Evolutionary conservation across 2,329 filamentous ascomycete species (phyloP).

Genomic region (Tolypocladium cylindrosporum): DNA sequence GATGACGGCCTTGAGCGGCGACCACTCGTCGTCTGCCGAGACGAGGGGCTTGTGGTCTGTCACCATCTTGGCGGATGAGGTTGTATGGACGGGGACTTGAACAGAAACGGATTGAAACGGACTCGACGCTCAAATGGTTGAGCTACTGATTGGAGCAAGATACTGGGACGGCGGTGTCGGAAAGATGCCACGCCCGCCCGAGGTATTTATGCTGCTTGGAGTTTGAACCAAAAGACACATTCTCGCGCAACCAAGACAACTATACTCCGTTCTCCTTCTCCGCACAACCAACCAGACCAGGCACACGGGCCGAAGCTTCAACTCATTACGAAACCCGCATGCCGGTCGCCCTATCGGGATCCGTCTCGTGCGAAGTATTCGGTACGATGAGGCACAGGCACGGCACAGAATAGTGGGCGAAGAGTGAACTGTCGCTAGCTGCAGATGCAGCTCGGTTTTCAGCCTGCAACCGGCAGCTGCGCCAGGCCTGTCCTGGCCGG

Average conservation of each 20-base stretch:
- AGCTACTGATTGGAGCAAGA: not conserved
- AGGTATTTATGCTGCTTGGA: not conserved
- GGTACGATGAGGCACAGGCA: too few relatives aligned
- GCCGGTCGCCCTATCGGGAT: not conserved
- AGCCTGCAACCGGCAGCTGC: not conserved
- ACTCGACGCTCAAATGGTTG: not conserved
- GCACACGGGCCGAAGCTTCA: not conserved
- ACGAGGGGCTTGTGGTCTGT: not conserved
- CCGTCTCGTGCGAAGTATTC: not conserved
- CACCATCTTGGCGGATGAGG: not conserved
- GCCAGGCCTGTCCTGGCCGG: too few relatives aligned
- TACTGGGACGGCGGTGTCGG: not conserved
- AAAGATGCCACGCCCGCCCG: not conserved
- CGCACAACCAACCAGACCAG: not conserved
- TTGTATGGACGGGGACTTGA: not conserved
- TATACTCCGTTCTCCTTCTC: not conserved
- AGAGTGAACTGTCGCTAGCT: not conserved
- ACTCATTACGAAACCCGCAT: not conserved
- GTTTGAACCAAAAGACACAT: not conserved
- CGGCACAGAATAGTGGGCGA: not conserved
- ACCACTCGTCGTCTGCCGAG: slow-evolving; percentile 2
- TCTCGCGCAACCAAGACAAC: not conserved
- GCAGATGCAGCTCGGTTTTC: not conserved
- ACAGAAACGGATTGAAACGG: not conserved
- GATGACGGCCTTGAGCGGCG: slow-evolving; percentile 2